Conservation (phyloP, 352 stramenopile species). For the Globisporangium alternatum region DNA sequence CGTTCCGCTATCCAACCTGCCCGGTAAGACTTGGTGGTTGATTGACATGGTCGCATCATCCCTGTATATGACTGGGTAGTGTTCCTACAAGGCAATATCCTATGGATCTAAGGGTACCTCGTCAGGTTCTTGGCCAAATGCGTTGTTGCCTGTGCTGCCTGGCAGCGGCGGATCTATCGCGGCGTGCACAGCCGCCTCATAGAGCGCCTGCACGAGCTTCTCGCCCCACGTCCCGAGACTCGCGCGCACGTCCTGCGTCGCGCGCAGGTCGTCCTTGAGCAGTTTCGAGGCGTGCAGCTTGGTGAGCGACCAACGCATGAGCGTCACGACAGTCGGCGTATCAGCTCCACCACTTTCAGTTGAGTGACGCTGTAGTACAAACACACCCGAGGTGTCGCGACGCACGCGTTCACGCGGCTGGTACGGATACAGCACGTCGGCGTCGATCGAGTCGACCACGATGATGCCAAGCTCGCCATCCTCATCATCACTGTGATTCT, state of each 20-base stretch:
- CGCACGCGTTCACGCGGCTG: conserved; percentile 29
- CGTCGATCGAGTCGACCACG: conserved; percentile 39
- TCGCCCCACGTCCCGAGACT: conserved; percentile 9
- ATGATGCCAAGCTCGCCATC: conserved; percentile 13
- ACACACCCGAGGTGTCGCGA: conserved; percentile 43
- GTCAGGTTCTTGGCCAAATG: too few species aligned
- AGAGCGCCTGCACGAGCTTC: conserved; percentile 2
- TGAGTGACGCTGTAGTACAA: conserved; percentile 12
- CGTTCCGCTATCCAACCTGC: background rate
- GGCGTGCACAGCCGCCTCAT: background rate
- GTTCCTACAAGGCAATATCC: too few species aligned
- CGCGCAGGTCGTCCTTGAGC: background rate
- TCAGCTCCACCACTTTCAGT: background rate
- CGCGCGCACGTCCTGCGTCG: background rate
- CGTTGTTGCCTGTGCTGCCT: background rate
- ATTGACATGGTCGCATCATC: too few species aligned
- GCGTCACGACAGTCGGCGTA: conserved; percentile 1
- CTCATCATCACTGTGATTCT: background rate
- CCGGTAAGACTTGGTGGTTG: too few species aligned
- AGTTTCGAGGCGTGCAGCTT: conserved; percentile 2
- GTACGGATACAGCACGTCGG: conserved; percentile 51
- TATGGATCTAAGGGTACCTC: too few species aligned
- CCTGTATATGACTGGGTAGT: too few species aligned
- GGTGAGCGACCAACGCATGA: conserved; percentile 10
- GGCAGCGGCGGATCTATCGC: background rate